phyloP scores from a whole-genome alignment of 306 rosid genomes.

The Pyrus communis region DNA sequence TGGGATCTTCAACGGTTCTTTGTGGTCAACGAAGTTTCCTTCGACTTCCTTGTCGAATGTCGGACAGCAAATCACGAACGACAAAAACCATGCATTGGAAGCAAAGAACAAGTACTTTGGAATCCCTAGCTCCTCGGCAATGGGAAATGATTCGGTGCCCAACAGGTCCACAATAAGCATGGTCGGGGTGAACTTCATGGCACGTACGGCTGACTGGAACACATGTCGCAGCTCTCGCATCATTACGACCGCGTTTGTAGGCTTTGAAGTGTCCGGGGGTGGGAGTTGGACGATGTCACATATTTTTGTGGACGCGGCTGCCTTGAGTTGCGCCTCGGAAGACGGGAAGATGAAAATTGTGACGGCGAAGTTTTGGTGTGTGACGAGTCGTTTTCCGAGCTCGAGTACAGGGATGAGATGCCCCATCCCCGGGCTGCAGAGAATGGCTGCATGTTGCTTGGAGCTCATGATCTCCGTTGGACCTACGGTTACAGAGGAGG shows the following conservation, averaged over 20 bases:
- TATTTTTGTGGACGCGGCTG: conserved; percentile 4
- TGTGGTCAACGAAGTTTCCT: conserved; percentile 29
- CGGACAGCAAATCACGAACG: conserved; percentile 16
- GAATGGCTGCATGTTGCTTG: conserved; percentile 23
- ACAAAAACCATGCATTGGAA: conserved; percentile 40
- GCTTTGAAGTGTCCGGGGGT: not conserved
- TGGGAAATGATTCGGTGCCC: conserved; percentile 26
- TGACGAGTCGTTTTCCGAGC: conserved; percentile 28
- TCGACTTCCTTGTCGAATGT: conserved; percentile 12
- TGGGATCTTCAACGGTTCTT: conserved; percentile 21
- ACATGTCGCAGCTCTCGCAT: conserved; percentile 22
- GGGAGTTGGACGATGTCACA: conserved; percentile 32
- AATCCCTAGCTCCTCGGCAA: conserved; percentile 49
- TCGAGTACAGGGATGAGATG: conserved; percentile 44
- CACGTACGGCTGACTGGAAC: not conserved
- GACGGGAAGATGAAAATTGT: conserved; percentile 32
- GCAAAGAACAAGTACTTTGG: conserved; percentile 26
- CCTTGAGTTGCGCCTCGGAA: conserved; percentile 22
- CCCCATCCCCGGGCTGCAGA: conserved; percentile 50
- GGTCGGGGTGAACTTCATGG: conserved; percentile 9
- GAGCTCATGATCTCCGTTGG: not conserved
- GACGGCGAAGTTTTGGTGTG: conserved; percentile 23
- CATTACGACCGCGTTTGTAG: not conserved
- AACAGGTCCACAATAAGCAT: conserved; percentile 44
- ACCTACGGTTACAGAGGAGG: not conserved